phyloP scores from a whole-genome alignment of 2,329 filamentous ascomycete genomes.

The Ophiostoma sp. region DNA sequence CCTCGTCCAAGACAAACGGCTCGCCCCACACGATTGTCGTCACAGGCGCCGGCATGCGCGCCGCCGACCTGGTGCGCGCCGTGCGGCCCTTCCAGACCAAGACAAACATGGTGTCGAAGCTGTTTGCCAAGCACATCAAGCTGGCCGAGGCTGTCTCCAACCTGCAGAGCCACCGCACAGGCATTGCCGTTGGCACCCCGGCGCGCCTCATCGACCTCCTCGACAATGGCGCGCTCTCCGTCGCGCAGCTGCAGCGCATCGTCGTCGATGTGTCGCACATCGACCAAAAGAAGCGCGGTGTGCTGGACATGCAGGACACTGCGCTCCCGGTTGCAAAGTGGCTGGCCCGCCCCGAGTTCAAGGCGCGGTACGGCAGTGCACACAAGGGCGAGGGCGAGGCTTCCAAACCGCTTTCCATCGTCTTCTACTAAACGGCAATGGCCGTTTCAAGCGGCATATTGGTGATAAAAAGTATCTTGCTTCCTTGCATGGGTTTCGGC shows the following conservation, averaged over 20 bases:
- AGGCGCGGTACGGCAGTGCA: constrained; percentile 53
- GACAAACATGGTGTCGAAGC: constrained; percentile 72
- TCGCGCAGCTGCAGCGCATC: constrained; percentile 67
- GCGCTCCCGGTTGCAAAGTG: constrained; percentile 73
- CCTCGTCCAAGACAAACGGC: constrained; percentile 61
- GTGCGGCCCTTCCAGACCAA: constrained; percentile 75
- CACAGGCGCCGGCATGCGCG: constrained; percentile 75
- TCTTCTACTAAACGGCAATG: constrained; percentile 22
- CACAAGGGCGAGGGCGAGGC: constrained; percentile 26
- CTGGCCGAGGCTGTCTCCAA: constrained; percentile 76
- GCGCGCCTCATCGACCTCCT: constrained; percentile 75
- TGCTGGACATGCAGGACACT: constrained; percentile 93
- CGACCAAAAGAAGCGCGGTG: constrained; percentile 87
- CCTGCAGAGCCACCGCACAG: constrained; percentile 64
- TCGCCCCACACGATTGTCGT: constrained; percentile 83
- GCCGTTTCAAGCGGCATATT: not conserved
- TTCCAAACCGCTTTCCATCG: constrained; percentile 50
- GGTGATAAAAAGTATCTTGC: not conserved
- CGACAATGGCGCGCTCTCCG: constrained; percentile 68
- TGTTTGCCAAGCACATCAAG: constrained; percentile 99
- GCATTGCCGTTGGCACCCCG: constrained; percentile 87
- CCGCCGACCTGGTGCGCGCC: constrained; percentile 73
- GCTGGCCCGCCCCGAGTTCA: constrained; percentile 60
- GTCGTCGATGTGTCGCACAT: constrained; percentile 89
- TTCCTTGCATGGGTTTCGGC: not conserved